Conservation (phyloP, 345 rosid genomes). For the Lumnitzera littorea region DNA sequence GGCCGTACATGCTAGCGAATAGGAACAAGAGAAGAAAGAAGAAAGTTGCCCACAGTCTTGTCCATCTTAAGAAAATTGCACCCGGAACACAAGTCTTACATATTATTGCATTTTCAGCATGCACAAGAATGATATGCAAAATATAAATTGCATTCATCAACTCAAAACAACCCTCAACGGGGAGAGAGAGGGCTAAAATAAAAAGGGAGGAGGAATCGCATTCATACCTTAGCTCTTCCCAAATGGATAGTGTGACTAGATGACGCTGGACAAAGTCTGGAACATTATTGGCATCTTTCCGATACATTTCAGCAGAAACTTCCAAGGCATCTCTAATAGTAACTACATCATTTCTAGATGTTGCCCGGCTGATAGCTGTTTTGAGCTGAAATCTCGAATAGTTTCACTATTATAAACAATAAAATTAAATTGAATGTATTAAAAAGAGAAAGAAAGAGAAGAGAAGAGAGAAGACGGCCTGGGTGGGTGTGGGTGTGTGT, state of each 20-base stretch:
- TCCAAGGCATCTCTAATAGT: conserved; percentile 92
- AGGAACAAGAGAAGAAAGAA: no score
- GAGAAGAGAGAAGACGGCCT: no score
- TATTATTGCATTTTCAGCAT: no score
- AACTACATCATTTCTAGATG: conserved; percentile 79
- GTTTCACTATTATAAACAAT: neutral
- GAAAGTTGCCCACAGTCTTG: no score
- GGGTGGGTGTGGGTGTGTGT: no score
- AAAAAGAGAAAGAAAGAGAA: neutral
- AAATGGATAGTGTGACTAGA: conserved; percentile 80
- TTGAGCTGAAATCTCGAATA: conserved; percentile 53
- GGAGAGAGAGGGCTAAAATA: neutral
- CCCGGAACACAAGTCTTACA: no score
- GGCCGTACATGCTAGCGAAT: no score
- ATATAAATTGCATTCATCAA: no score
- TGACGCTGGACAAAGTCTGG: conserved; percentile 92
- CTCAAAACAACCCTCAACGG: no score
- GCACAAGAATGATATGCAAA: no score
- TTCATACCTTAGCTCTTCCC: conserved; percentile 87
- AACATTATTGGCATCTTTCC: conserved; percentile 86
- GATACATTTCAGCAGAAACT: conserved; percentile 96
- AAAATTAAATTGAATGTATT: neutral
- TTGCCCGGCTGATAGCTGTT: conserved; percentile 91
- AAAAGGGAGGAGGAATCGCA: conserved; percentile 4
- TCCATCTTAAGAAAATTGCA: no score